These are phyloP conservation scores for Rhododendron ovatum DNA, from an alignment of 148 eudicot genomes.

Conservation along the genomic window DNA sequence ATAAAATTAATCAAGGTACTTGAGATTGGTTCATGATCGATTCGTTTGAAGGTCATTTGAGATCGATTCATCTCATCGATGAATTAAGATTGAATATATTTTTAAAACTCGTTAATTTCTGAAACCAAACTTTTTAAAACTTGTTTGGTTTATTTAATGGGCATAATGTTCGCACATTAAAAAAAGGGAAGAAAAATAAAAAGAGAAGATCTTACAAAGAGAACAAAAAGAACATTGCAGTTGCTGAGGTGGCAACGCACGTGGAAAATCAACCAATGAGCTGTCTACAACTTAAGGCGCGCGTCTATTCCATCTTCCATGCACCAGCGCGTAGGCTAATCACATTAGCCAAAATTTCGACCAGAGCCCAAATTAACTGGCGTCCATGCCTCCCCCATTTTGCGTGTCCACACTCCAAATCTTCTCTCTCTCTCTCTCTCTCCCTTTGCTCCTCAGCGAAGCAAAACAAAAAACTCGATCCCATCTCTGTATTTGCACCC, in stretches of 20 bases:
- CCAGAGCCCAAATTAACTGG: not conserved
- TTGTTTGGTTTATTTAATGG: too few species aligned
- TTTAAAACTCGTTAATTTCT: too few species aligned
- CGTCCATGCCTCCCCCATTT: not conserved
- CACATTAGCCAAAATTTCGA: not conserved
- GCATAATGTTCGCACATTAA: too few species aligned
- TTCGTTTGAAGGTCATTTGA: too few species aligned
- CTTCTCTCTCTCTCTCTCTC: not conserved
- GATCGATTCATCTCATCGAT: too few species aligned
- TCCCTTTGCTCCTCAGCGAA: not conserved
- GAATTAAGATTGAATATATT: too few species aligned
- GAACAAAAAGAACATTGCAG: not conserved
- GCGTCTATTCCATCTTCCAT: not conserved
- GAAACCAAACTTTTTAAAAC: too few species aligned
- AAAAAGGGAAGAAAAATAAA: too few species aligned
- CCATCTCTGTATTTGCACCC: not conserved
- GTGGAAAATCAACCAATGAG: not conserved
- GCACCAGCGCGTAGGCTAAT: not conserved
- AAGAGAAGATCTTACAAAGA: not conserved
- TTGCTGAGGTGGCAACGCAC: not conserved
- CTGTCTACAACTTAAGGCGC: not conserved
- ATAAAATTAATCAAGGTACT: too few species aligned
- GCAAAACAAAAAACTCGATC: not conserved
- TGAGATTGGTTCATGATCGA: too few species aligned
- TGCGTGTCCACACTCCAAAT: not conserved